Percentiles rank a stretch among this genome's conserved stretches.
phyloP scores from a whole-genome alignment of 768 basidiomycete species.

The Pholiota microspora region DNA sequence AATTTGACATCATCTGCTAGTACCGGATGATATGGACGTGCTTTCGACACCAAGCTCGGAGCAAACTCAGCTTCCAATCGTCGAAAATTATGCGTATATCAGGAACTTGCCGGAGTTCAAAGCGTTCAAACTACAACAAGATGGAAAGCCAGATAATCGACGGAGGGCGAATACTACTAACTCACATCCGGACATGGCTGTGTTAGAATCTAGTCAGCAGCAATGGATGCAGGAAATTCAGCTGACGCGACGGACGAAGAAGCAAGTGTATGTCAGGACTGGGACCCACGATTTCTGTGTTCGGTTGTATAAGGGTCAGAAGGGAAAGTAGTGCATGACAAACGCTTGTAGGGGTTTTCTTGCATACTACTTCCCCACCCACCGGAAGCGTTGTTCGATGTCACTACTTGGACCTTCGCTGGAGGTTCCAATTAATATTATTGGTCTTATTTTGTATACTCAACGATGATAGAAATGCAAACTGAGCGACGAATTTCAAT shows the following conservation, averaged over 20 bases:
- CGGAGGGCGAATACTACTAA: background rate
- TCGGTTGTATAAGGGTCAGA: conserved; percentile 16
- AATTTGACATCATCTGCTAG: too few relatives aligned
- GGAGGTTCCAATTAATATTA: too few relatives aligned
- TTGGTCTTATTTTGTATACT: too few relatives aligned
- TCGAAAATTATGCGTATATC: conserved; percentile 20
- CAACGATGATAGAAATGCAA: too few relatives aligned
- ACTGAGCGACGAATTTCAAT: too few relatives aligned
- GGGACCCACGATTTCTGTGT: conserved; percentile 22
- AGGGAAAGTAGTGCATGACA: conserved; percentile 6
- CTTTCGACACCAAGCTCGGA: background rate
- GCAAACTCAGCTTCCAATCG: background rate
- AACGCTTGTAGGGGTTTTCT: too few relatives aligned
- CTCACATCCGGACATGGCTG: background rate
- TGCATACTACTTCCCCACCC: too few relatives aligned
- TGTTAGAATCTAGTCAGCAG: too few relatives aligned
- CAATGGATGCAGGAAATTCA: conserved; percentile 21
- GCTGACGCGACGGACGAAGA: conserved; percentile 19
- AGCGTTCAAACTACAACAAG: conserved; percentile 19
- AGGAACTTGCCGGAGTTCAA: conserved; percentile 21
- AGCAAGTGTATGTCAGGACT: conserved; percentile 23
- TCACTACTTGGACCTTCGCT: too few relatives aligned
- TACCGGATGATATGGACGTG: background rate
- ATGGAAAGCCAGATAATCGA: background rate
- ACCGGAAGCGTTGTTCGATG: too few relatives aligned